phyloP scores from a whole-genome alignment of 257 asterid genomes.

The Haberlea rhodopensis region DNA sequence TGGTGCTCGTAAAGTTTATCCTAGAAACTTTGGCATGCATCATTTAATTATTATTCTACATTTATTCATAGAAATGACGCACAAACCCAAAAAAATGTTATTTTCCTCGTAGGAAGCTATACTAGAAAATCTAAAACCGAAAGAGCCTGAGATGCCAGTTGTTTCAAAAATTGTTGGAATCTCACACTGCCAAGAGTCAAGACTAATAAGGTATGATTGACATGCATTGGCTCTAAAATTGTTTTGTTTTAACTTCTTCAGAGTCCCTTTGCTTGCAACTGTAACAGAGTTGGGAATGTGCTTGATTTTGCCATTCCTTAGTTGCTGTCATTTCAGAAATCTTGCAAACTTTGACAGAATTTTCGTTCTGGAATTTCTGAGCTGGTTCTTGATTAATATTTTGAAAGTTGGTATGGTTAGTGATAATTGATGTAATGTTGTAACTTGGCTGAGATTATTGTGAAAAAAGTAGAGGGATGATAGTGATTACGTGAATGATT shows the following conservation, averaged over 20 bases:
- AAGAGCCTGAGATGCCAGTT: constrained; percentile 35
- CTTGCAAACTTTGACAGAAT: background rate
- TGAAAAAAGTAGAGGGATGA: too few relatives aligned
- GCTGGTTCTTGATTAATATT: background rate
- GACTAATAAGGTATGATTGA: constrained; percentile 43
- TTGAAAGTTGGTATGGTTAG: background rate
- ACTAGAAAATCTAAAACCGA: constrained; percentile 24
- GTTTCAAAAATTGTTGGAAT: constrained; percentile 51
- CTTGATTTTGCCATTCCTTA: background rate
- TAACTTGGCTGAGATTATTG: too few relatives aligned
- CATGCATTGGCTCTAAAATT: background rate
- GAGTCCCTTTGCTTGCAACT: background rate
- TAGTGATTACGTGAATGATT: too few relatives aligned
- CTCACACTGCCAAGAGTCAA: constrained; percentile 46
- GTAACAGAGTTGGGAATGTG: background rate
- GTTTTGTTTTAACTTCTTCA: background rate
- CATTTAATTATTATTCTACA: background rate
- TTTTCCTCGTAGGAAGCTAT: constrained; percentile 32
- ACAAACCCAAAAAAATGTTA: background rate
- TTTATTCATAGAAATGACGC: background rate
- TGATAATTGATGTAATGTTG: too few relatives aligned
- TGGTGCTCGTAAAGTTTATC: background rate
- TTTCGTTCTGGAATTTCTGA: too few relatives aligned
- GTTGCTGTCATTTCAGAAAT: background rate
- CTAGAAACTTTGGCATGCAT: background rate